These are phyloP conservation scores for Heritiera fomes DNA, from an alignment of 345 rosid species.

Conservation along the genomic window DNA sequence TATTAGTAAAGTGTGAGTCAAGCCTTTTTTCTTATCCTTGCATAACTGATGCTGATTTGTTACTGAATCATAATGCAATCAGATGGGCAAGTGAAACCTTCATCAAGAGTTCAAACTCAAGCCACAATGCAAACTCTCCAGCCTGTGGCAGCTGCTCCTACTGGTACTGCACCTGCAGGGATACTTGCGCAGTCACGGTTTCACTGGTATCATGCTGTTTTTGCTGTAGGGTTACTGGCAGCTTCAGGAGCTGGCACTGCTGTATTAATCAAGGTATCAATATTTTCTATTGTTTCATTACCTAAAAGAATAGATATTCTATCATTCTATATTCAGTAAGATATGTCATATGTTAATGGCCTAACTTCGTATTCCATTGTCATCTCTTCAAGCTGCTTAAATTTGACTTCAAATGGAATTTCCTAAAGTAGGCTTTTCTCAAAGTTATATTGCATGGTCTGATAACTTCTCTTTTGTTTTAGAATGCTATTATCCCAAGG, in stretches of 20 bases:
- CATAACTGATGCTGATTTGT: slow-evolving; percentile 27
- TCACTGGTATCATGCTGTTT: slow-evolving; percentile 86
- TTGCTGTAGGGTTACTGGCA: slow-evolving; percentile 76
- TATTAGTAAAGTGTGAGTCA: slow-evolving; percentile 11
- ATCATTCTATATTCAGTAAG: background rate
- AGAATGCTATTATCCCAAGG: slow-evolving; percentile 77
- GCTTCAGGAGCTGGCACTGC: slow-evolving; percentile 90
- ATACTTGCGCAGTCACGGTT: slow-evolving; percentile 37
- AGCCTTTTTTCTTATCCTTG: slow-evolving; percentile 13
- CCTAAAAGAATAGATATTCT: background rate
- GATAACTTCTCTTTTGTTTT: slow-evolving; percentile 36
- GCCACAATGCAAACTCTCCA: slow-evolving; percentile 55
- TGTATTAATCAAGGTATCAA: slow-evolving; percentile 68
- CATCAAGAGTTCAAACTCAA: slow-evolving; percentile 59
- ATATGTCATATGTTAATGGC: slow-evolving; percentile 2
- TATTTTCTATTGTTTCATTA: background rate
- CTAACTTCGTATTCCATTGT: background rate
- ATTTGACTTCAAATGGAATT: background rate
- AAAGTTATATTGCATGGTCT: slow-evolving; percentile 8
- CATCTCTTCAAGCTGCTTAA: background rate
- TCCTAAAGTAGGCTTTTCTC: background rate
- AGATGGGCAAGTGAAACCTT: slow-evolving; percentile 56
- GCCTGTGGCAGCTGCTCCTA: slow-evolving; percentile 54
- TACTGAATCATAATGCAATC: slow-evolving; percentile 16
- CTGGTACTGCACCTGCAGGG: slow-evolving; percentile 41